Evolutionary conservation across 2,329 filamentous ascomycete species (phyloP).

Genomic region (Aspergillus arachidicola): DNA sequence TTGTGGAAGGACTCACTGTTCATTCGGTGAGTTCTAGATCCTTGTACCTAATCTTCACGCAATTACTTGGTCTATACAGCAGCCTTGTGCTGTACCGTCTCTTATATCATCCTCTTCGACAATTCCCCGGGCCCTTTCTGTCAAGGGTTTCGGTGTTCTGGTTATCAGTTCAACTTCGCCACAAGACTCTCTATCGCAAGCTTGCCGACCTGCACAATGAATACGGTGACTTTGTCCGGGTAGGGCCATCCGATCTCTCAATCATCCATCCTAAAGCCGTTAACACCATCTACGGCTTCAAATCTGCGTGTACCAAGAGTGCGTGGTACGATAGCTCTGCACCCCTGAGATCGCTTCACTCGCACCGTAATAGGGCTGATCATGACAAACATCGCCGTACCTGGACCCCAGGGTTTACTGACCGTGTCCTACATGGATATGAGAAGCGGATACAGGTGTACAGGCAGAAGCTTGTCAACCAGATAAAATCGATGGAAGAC

Average conservation of each 20-base stretch:
- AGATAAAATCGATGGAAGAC: not conserved
- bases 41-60: not conserved
- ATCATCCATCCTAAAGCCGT: not conserved
- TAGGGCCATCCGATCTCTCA: slow-evolving; percentile 1
- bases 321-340: not conserved
- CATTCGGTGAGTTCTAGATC: not conserved
- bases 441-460: not conserved
- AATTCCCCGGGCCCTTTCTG: not conserved
- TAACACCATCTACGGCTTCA: not conserved
- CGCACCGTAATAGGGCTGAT: not conserved
- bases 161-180: not conserved
- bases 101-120: not conserved
- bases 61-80: slow-evolving; percentile 1
- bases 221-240: slow-evolving; percentile 2
- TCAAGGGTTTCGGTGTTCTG: not conserved
- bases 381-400: not conserved
- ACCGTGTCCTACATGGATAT: not conserved
- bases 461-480: not conserved
- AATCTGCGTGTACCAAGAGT: not conserved
- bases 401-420: not conserved
- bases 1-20: not conserved
- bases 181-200: not conserved
- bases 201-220: not conserved
- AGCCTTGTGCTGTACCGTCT: not conserved
- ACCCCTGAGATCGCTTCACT: not conserved